Base-by-base conservation (phyloP, 225 moss, liverwort and hornwort genomes). In the Takakia lepidozioides region DNA sequence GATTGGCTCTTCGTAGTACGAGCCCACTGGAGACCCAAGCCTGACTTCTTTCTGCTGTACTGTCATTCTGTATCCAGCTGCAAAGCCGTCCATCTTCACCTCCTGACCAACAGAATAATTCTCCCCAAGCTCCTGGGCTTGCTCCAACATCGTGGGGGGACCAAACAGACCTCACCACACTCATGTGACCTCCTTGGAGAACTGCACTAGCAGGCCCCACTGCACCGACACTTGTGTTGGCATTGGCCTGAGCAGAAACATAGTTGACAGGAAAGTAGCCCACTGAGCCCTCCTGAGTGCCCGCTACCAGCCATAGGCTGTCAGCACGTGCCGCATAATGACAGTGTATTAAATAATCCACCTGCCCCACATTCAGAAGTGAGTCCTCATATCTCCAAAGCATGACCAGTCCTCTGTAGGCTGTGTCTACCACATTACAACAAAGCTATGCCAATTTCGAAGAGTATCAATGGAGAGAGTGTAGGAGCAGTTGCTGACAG, bases 51-150 rank as follows among this genome's bases (percentile, higher is more conserved):
- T 78, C 82, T n/a, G 55, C 50, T 2, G 53, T 63, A 44, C 49
- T 66, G 37, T 66, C 72, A 48, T 72, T 78, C 47, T 78, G 73
- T 1, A 73, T 78, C 98, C 98, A 98, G 64, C 87, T 82, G 24
- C 91, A 98, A 16, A 98, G 72, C 29, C 85, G 77, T 3, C 91
- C 98, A 53, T 98, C 98, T 52, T 98, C 98, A 29, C 85, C 98
- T 7, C 90, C 90, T 9, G 82, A 87, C 98, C 98, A 98, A 56
- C 87, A 87, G 57, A 85, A 84, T 0, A 69, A 61, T 2, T 66
- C 70, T 28, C 75, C 67, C 57, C 70, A 57, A 21, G 66, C 37
- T 1, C 41, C 49, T 14, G 44, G 11, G 4, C 52, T 54, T 36
- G 56, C 38, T 21, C 56, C 63, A 30, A 54, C 42, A 28, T 59